Base-by-base conservation (phyloP, 495 filamentous ascomycete species). In the Tirmania nivea region DNA sequence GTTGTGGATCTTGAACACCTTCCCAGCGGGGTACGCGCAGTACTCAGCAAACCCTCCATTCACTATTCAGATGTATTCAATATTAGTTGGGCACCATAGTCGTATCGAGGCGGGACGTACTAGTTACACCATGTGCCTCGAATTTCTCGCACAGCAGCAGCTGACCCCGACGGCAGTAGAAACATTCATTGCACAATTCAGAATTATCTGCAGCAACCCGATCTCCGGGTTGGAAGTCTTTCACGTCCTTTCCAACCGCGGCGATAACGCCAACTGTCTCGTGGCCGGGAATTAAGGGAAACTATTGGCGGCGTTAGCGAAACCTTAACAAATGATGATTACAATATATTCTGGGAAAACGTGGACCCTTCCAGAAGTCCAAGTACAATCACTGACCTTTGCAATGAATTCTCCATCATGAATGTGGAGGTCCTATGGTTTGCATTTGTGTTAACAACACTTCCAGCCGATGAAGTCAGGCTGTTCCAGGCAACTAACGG, bases 21-120 rank as follows among this genome's bases (percentile, higher is more conserved):
- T 74, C 53, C 74, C 74, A 52, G 77, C 78, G 56, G 70, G 66
- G 59, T 69, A 70, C 31, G 65, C 66, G 51, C 68, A 69, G 70
- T 81, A 84, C 61, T 83, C 79, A 47, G 79, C 80, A 57, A 83
- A 83, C 17, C 80, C 79, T 50, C 80, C 80, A 49, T 79, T 73
- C 67, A 80, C 65, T 67, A 49, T 34, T 48, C 1, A 57, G 17
- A 53, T 52, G 39, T 54, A 57, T 48, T 55, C 53, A 59, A 25
- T 36, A 54, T 35, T 37, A 25, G 10, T 25, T 19, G 11, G 19
- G 42, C 42, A 47, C 4, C 19, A 47, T 19, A 47, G 42, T 6
- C 14, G 10, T n/a, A 19, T 47, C 19, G 42, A 3, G 7, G 4
- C 7, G 42, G 45, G 10, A 52, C 67, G 56, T 56, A 69, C 67